Percentiles rank a stretch among this genome's conserved stretches.
phyloP scores from a whole-genome alignment of 2,329 filamentous ascomycete species.

The Blastomyces gilchristii region DNA sequence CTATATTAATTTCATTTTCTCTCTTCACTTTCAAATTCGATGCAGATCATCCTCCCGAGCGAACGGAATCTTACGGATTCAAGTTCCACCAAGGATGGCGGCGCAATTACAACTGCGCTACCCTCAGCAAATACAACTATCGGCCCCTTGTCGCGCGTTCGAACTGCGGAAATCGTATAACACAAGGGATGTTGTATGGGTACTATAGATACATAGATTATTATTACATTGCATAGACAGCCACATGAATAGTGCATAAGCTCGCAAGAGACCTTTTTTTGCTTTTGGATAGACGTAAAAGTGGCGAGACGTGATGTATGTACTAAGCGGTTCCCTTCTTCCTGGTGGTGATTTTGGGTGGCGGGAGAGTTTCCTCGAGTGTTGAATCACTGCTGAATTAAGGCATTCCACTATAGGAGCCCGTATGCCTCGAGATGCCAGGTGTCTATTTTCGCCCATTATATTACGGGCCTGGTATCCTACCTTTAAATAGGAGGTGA shows the following conservation, averaged over 20 bases:
- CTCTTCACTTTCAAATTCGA: not conserved
- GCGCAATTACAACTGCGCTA: not conserved
- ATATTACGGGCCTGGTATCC: not conserved
- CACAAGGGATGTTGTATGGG: not conserved
- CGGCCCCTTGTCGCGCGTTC: not conserved
- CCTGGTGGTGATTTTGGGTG: not conserved
- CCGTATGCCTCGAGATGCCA: not conserved
- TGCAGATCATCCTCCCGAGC: constrained; percentile 6
- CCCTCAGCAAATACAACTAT: not conserved
- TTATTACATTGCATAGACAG: not conserved
- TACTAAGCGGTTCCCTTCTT: not conserved
- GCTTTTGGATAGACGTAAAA: not conserved
- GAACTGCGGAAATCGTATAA: not conserved
- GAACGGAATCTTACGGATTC: constrained; percentile 3
- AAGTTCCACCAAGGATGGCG: not conserved
- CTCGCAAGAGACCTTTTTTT: not conserved
- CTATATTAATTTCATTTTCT: not conserved
- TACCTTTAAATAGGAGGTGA: not conserved
- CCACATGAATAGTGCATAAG: not conserved
- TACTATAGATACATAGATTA: not conserved
- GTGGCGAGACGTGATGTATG: not conserved
- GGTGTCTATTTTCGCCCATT: not conserved
- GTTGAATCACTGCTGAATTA: not conserved
- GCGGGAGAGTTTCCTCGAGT: not conserved
- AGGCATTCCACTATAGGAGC: not conserved